A percentile compares a stretch with the other conserved stretches of the same genome.
These are phyloP conservation scores for Metarhizium brunneum DNA, from an alignment of 2,329 filamentous ascomycete genomes.

Conservation along the genomic window DNA sequence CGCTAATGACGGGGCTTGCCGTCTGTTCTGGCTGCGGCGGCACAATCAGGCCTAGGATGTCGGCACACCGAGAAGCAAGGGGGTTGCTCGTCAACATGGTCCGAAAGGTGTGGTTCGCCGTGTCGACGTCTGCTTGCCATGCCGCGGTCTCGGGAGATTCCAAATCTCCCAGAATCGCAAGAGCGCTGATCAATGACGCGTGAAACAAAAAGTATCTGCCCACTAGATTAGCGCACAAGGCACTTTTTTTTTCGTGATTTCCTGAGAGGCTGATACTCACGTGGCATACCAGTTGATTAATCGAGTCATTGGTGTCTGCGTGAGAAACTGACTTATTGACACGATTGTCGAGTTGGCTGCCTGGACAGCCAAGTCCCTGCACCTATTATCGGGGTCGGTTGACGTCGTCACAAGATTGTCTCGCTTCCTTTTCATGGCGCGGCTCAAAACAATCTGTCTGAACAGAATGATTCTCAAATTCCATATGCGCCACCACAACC, in stretches of 20 bases:
- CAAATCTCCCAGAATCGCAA: slow-evolving; percentile 18
- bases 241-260: background rate
- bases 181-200: slow-evolving; percentile 18
- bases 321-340: slow-evolving; percentile 16
- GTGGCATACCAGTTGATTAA: slow-evolving; percentile 23
- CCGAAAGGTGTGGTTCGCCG: slow-evolving; percentile 15
- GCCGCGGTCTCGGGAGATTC: slow-evolving; percentile 14
- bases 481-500: slow-evolving; percentile 24
- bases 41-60: slow-evolving; percentile 18
- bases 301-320: slow-evolving; percentile 10
- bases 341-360: slow-evolving; percentile 18
- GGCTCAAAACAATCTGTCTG: slow-evolving; percentile 17
- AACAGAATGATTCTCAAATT: slow-evolving; percentile 22
- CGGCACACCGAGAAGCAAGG: slow-evolving; percentile 17
- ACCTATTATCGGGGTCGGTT: slow-evolving; percentile 12
- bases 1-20: background rate
- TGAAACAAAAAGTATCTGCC: slow-evolving; percentile 19
- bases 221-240: slow-evolving; percentile 3
- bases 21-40: slow-evolving; percentile 4
- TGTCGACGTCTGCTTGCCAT: slow-evolving; percentile 20
- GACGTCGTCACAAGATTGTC: slow-evolving; percentile 2
- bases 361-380: slow-evolving; percentile 14
- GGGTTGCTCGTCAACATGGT: slow-evolving; percentile 14
- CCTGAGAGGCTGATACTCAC: slow-evolving; percentile 6
- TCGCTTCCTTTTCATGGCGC: slow-evolving; percentile 13